phyloP scores from a whole-genome alignment of 2,329 filamentous ascomycete genomes.

The Botryotinia calthae region DNA sequence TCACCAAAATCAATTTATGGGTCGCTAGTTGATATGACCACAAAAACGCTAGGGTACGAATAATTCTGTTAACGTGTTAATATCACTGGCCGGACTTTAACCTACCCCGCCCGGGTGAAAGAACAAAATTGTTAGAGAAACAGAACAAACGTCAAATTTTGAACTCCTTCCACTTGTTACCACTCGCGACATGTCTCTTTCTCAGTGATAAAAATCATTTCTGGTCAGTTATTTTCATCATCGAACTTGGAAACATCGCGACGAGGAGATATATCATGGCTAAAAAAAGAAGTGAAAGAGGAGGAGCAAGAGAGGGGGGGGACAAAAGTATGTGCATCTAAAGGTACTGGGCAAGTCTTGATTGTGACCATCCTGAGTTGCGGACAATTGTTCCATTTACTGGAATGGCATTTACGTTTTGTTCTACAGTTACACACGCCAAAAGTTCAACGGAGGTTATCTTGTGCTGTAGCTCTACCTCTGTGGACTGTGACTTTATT shows the following conservation, averaged over 20 bases:
- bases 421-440: neutral
- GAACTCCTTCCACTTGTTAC: neutral
- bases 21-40: neutral
- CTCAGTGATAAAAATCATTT: neutral
- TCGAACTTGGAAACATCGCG: neutral
- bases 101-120: neutral
- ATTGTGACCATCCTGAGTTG: neutral
- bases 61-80: neutral
- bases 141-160: neutral
- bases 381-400: neutral
- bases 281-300: neutral
- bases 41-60: neutral
- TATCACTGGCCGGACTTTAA: neutral
- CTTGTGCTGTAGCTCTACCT: neutral
- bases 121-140: neutral
- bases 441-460: neutral
- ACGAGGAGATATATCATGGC: neutral
- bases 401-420: neutral
- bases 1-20: neutral
- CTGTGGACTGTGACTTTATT: neutral
- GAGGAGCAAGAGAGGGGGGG: neutral
- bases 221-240: neutral
- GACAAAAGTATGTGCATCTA: neutral
- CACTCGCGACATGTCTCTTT: neutral
- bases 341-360: rapidly evolving